phyloP scores from a whole-genome alignment of 2,329 filamentous ascomycete genomes.

The Daldinia sp. region DNA sequence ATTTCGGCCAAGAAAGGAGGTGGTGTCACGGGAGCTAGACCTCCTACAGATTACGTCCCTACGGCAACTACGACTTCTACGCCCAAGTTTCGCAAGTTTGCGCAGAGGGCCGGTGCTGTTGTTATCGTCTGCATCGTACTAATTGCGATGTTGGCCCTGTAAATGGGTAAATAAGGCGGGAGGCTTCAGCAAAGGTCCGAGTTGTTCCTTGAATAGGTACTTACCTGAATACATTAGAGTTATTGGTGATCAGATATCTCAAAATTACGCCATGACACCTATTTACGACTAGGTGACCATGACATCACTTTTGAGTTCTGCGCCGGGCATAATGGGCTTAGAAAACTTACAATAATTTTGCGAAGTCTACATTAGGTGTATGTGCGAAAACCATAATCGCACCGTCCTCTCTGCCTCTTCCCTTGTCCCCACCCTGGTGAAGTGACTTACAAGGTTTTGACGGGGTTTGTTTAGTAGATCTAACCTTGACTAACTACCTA shows the following conservation, averaged over 20 bases:
- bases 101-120: background rate
- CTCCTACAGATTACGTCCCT: no score
- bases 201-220: no score
- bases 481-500: no score
- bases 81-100: no score
- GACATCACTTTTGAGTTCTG: background rate
- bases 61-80: no score
- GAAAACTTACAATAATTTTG: background rate
- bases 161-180: no score
- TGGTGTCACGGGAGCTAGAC: no score
- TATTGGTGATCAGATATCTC: background rate
- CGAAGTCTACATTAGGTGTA: background rate
- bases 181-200: no score
- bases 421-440: no score
- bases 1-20: no score
- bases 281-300: background rate
- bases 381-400: background rate
- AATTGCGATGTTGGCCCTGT: background rate
- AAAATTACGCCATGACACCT: background rate
- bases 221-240: background rate
- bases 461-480: no score
- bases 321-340: background rate
- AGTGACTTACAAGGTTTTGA: no score
- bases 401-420: background rate
- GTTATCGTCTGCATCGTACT: background rate